These are phyloP conservation scores for Piper longum DNA, from an alignment of 164 flowering plant species.

Conservation along the genomic window DNA sequence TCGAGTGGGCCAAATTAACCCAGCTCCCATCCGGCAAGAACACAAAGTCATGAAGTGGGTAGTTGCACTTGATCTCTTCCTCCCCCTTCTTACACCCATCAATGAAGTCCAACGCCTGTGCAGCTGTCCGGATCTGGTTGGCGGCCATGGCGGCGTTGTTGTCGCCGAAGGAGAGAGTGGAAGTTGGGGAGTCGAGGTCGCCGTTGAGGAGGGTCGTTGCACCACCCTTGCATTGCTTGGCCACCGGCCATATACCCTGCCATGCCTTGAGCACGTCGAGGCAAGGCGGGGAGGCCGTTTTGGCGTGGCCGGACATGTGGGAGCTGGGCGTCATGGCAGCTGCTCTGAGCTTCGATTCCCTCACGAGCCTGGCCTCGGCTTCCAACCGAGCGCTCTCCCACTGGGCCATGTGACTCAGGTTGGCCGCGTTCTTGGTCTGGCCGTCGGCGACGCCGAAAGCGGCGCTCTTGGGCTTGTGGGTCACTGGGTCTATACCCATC, in stretches of 20 bases:
- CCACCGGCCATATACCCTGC: conserved; percentile 23
- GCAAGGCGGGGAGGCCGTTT: conserved; percentile 16
- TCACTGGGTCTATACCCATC: conserved; percentile 90
- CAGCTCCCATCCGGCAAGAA: background rate
- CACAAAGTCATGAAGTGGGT: background rate
- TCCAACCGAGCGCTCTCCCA: conserved; percentile 93
- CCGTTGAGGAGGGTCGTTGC: background rate
- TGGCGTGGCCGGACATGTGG: background rate
- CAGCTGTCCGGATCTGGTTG: background rate
- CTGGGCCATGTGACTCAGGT: conserved; percentile 86
- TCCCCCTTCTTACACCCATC: conserved; percentile 1
- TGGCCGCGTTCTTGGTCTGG: conserved; percentile 48
- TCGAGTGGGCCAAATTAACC: background rate
- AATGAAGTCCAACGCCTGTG: background rate
- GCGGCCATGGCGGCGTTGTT: conserved; percentile 8
- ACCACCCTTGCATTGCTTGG: conserved; percentile 5
- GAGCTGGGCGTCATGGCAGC: conserved; percentile 3
- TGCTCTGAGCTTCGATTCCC: conserved; percentile 59
- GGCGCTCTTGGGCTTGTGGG: conserved; percentile 79
- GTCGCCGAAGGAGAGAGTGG: conserved; percentile 38
- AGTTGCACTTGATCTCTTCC: background rate
- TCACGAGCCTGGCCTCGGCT: conserved; percentile 72
- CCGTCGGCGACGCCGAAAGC: conserved; percentile 29
- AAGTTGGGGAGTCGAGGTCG: conserved; percentile 58
- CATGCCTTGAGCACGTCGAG: conserved; percentile 36